Evolutionary conservation across 805 yeast species (phyloP).

Genomic region (Hanseniaspora nectarophila): DNA sequence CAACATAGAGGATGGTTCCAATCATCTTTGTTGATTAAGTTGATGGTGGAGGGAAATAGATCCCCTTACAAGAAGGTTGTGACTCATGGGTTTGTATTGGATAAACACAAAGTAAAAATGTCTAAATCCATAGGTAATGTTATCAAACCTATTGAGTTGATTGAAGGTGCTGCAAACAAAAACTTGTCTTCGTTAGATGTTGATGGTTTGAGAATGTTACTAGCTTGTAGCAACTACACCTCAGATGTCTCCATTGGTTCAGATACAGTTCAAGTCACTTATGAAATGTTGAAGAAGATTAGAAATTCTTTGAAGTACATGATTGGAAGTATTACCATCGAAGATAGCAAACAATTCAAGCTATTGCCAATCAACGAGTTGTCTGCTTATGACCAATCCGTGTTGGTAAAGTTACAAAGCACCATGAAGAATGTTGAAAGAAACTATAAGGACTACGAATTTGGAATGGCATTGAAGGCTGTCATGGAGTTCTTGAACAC

Average conservation of each 20-base stretch:
- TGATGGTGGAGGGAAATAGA: slow-evolving; percentile 27
- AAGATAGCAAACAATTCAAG: slow-evolving; percentile 29
- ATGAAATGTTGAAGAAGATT: slow-evolving; percentile 68
- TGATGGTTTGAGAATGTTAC: slow-evolving; percentile 85
- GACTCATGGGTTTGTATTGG: slow-evolving; percentile 90
- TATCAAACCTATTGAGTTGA: slow-evolving; percentile 53
- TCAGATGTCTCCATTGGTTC: slow-evolving; percentile 68
- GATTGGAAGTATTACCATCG: slow-evolving; percentile 53
- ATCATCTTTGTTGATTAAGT: slow-evolving; percentile 71
- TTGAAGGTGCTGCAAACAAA: slow-evolving; percentile 44
- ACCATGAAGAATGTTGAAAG: slow-evolving; percentile 24
- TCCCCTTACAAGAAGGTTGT: slow-evolving; percentile 67
- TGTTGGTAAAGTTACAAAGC: slow-evolving; percentile 39
- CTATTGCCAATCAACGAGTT: slow-evolving; percentile 33
- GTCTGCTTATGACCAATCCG: slow-evolving; percentile 46
- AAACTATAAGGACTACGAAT: slow-evolving; percentile 49
- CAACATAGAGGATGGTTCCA: slow-evolving; percentile 99
- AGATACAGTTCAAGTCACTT: slow-evolving; percentile 59
- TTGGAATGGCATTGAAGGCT: slow-evolving; percentile 55
- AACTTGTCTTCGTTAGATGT: slow-evolving; percentile 60
- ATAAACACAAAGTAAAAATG: slow-evolving; percentile 79
- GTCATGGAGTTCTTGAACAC: slow-evolving; percentile 62
- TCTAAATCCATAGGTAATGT: slow-evolving; percentile 85
- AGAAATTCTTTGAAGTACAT: slow-evolving; percentile 71
- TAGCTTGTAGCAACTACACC: slow-evolving; percentile 77